Evolutionary conservation across 306 rosid species (phyloP).

Genomic region (Castanea crenata): DNA sequence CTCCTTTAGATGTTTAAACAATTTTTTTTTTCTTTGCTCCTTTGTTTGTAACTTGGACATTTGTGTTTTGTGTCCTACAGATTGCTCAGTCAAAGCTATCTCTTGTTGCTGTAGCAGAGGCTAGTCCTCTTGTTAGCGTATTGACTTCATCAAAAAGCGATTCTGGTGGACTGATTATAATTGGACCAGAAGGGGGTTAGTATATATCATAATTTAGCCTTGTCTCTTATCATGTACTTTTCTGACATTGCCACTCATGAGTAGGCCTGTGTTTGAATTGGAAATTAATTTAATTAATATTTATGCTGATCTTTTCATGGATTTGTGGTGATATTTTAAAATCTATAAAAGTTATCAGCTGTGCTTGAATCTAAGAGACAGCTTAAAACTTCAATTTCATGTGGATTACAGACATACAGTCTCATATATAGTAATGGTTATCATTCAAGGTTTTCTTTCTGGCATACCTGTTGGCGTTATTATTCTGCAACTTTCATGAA

Average conservation of each 20-base stretch:
- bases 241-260: neutral
- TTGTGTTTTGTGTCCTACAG: constrained; percentile 41
- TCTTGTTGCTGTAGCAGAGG: constrained; percentile 78
- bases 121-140: constrained; percentile 60
- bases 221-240: constrained; percentile 1
- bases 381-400: too few relatives aligned
- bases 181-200: constrained; percentile 97
- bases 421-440: neutral
- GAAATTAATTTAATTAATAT: neutral
- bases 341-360: neutral
- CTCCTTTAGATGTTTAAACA: constrained; percentile 7
- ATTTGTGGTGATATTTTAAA: neutral
- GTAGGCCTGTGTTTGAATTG: neutral
- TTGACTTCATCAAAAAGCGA: constrained; percentile 44
- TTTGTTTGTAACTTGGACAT: neutral
- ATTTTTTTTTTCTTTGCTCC: neutral
- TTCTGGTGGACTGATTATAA: constrained; percentile 60
- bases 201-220: constrained; percentile 2
- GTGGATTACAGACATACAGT: neutral
- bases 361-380: too few relatives aligned
- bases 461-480: neutral
- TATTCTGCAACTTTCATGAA: neutral
- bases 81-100: constrained; percentile 63
- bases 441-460: neutral
- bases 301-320: neutral